A percentile compares a stretch with the other conserved stretches of the same genome.
Conservation (phyloP, 1,139 yeast genomes). For the Protomyces gravidus region DNA sequence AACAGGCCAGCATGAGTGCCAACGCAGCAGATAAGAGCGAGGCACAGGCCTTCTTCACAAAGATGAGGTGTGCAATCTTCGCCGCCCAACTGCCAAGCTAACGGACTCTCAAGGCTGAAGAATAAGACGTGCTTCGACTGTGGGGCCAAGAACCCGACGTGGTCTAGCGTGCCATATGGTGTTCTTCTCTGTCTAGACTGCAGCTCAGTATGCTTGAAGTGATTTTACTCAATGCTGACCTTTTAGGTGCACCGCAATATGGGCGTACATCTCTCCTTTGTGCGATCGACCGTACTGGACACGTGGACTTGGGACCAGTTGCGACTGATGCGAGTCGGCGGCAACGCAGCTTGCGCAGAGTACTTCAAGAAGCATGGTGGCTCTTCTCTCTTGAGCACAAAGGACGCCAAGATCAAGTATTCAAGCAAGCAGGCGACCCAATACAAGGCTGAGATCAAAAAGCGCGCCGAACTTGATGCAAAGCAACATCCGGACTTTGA, state of each 20-base stretch:
- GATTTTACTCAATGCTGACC: too few relatives aligned
- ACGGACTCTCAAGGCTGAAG: slow-evolving; percentile 1
- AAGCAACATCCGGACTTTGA: slow-evolving; percentile 33
- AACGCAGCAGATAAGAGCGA: slow-evolving; percentile 28
- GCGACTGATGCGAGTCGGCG: slow-evolving; percentile 88
- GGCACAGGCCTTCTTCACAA: slow-evolving; percentile 26
- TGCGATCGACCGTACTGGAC: slow-evolving; percentile 94
- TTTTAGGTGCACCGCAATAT: slow-evolving; percentile 69
- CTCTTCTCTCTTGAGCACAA: slow-evolving; percentile 33
- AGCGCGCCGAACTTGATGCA: slow-evolving; percentile 63
- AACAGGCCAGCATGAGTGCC: slow-evolving; percentile 9
- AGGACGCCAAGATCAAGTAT: slow-evolving; percentile 68
- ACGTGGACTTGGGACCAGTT: slow-evolving; percentile 92
- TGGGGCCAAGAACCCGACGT: slow-evolving; percentile 91
- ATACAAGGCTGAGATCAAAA: slow-evolving; percentile 73
- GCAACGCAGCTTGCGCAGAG: slow-evolving; percentile 68
- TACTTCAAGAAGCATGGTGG: slow-evolving; percentile 70
- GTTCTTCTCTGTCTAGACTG: slow-evolving; percentile 94
- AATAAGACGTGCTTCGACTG: slow-evolving; percentile 71
- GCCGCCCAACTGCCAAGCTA: too few relatives aligned
- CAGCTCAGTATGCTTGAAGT: slow-evolving; percentile 68
- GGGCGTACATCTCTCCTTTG: slow-evolving; percentile 96
- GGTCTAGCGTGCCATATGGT: slow-evolving; percentile 99
- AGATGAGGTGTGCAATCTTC: slow-evolving; percentile 6
- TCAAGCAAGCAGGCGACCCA: slow-evolving; percentile 70